Conservation (phyloP, 2,329 filamentous ascomycete genomes). For the Aureobasidium sp. region DNA sequence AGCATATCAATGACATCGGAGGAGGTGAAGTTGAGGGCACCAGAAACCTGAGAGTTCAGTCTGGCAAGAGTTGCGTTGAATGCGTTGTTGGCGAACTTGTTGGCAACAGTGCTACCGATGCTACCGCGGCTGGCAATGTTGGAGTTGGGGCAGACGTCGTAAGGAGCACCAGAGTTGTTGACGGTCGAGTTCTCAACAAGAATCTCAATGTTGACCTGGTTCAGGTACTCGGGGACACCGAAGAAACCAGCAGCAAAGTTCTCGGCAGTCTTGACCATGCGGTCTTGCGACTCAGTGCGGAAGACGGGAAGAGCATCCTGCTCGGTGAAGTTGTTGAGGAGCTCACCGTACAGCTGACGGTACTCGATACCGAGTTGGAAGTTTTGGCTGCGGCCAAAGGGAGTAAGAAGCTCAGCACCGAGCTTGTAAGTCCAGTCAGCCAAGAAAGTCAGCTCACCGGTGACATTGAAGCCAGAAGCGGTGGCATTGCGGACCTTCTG, state of each 20-base stretch:
- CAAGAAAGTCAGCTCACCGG: conserved; percentile 2
- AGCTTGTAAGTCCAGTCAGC: conserved; percentile 10
- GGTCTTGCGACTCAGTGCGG: conserved; percentile 8
- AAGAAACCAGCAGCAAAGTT: conserved; percentile 10
- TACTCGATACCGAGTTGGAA: conserved; percentile 8
- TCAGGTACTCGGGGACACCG: conserved; percentile 2
- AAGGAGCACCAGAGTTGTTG: conserved; percentile 7
- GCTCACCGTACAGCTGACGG: conserved; percentile 9
- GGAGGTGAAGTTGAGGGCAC: conserved; percentile 5
- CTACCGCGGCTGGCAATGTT: conserved; percentile 7
- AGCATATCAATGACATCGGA: not conserved
- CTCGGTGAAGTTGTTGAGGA: conserved; percentile 10
- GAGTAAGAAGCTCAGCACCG: conserved; percentile 8
- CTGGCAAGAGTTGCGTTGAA: conserved; percentile 7
- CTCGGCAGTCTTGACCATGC: conserved; percentile 11
- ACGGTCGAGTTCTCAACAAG: conserved; percentile 7
- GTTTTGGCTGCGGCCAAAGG: conserved; percentile 8
- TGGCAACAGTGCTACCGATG: conserved; percentile 1
- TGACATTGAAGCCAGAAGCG: not conserved
- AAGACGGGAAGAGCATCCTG: conserved; percentile 4
- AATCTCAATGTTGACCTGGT: conserved; percentile 10
- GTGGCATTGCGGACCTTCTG: conserved; percentile 4
- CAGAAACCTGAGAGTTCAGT: conserved; percentile 7
- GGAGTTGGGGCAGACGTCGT: conserved; percentile 7
- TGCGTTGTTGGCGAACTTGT: conserved; percentile 1